Conservation (phyloP, 805 yeast species). For the Cyberlindnera mississippiensis region DNA sequence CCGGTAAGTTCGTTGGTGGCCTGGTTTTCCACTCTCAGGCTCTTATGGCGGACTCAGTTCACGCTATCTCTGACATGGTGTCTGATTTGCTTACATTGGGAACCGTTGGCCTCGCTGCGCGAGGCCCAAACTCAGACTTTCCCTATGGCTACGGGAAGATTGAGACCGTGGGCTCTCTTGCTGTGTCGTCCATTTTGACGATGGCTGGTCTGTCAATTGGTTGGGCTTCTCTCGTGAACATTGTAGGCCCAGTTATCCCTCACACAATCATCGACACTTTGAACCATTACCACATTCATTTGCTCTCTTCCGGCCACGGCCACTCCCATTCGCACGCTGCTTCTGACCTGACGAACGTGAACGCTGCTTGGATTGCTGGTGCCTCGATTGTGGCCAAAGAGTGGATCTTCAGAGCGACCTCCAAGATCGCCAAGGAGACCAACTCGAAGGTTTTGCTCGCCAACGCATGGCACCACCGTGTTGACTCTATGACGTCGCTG, state of each 20-base stretch:
- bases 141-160: conserved; percentile 93
- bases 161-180: conserved; percentile 87
- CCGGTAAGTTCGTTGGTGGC: conserved; percentile 86
- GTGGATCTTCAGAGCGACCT: conserved; percentile 79
- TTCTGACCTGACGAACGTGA: conserved; percentile 57
- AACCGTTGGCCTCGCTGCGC: conserved; percentile 74
- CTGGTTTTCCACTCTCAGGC: conserved; percentile 92
- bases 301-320: conserved; percentile 35
- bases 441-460: conserved; percentile 90
- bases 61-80: conserved; percentile 84
- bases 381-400: conserved; percentile 87
- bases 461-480: conserved; percentile 98
- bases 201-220: conserved; percentile 91
- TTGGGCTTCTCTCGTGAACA: conserved; percentile 70
- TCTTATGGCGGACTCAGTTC: conserved; percentile 89
- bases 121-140: conserved; percentile 52
- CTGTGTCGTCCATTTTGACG: conserved; percentile 78
- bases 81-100: conserved; percentile 87
- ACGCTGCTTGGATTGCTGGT: conserved; percentile 95
- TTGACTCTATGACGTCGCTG: conserved; percentile 85
- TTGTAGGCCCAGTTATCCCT: conserved; percentile 66
- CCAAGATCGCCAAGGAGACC: conserved; percentile 68
- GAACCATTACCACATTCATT: conserved; percentile 46
- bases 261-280: conserved; percentile 52
- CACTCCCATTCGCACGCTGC: conserved; percentile 29